phyloP scores from a whole-genome alignment of 2,329 filamentous ascomycete species.

The Trichoderma asperellum region DNA sequence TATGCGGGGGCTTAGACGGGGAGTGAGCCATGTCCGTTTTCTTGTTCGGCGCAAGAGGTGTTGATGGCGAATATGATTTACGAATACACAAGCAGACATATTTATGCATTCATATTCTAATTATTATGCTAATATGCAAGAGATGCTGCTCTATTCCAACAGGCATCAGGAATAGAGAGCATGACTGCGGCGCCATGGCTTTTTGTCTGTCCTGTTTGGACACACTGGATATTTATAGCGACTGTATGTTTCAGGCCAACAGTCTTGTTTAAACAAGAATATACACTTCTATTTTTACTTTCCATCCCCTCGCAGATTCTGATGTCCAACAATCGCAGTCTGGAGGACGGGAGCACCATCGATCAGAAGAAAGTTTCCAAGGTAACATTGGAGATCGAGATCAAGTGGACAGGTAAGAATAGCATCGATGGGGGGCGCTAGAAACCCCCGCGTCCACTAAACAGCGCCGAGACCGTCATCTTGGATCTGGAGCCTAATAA shows the following conservation, averaged over 20 bases:
- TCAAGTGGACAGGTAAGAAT: slow-evolving; percentile 9
- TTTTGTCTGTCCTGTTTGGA: background rate
- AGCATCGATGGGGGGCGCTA: slow-evolving; percentile 15
- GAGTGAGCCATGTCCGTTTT: slow-evolving; percentile 2
- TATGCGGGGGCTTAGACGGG: slow-evolving; percentile 1
- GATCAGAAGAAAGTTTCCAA: background rate
- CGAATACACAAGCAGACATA: slow-evolving; percentile 19
- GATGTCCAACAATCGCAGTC: background rate
- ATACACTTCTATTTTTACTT: background rate
- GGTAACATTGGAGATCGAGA: background rate
- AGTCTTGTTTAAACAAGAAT: background rate
- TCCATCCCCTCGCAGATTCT: background rate
- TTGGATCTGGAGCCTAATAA: slow-evolving; percentile 2
- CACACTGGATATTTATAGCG: background rate
- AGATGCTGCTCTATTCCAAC: background rate
- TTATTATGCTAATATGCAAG: background rate
- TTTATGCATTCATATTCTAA: slow-evolving; percentile 4
- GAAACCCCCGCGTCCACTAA: slow-evolving; percentile 10
- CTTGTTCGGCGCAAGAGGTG: slow-evolving; percentile 20
- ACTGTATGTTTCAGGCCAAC: background rate
- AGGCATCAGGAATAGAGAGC: background rate
- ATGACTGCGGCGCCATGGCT: background rate
- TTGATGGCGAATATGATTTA: slow-evolving; percentile 23
- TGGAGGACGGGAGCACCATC: background rate
- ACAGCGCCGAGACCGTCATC: slow-evolving; percentile 1